Evolutionary conservation across 768 basidiomycete species (phyloP).

Genomic region (Phanerochaete sordida): DNA sequence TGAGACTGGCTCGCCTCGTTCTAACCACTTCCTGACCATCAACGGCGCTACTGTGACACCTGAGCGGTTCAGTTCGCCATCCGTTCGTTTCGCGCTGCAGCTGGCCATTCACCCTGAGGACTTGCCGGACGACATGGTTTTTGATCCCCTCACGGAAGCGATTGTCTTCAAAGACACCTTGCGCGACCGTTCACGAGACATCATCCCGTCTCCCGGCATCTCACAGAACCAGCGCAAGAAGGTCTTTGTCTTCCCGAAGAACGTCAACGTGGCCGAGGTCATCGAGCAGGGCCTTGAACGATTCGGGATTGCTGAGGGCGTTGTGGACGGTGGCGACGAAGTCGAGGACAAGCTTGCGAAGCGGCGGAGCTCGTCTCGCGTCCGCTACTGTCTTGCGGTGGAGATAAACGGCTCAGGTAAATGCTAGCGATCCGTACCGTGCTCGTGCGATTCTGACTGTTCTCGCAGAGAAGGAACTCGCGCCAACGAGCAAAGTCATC

Average conservation of each 20-base stretch:
- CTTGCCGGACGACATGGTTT: conserved; percentile 91
- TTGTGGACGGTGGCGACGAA: conserved; percentile 98
- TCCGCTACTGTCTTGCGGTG: conserved; percentile 78
- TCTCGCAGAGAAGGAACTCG: conserved; percentile 73
- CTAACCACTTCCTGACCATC: conserved; percentile 40
- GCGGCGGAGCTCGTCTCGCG: conserved; percentile 70
- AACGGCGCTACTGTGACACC: conserved; percentile 43
- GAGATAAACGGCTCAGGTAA: conserved; percentile 65
- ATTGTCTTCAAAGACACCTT: conserved; percentile 85
- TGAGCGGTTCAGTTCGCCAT: conserved; percentile 80
- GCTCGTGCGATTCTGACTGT: no score
- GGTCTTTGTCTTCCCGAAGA: conserved; percentile 90
- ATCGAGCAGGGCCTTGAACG: conserved; percentile 89
- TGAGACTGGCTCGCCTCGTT: conserved; percentile 22
- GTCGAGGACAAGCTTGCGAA: conserved; percentile 90
- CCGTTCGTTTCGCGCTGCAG: conserved; percentile 81
- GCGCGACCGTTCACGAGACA: conserved; percentile 46
- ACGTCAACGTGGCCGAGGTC: conserved; percentile 94
- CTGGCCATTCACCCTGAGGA: conserved; percentile 86
- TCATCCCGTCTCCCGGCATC: conserved; percentile 46
- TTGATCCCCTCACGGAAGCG: conserved; percentile 90
- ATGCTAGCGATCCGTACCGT: no score
- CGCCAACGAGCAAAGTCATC: conserved; percentile 77
- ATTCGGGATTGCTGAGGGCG: conserved; percentile 95
- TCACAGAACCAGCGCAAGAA: conserved; percentile 67